Evolutionary conservation across 176 grass and related monocot genomes (phyloP).

Genomic region (Cocos nucifera): DNA sequence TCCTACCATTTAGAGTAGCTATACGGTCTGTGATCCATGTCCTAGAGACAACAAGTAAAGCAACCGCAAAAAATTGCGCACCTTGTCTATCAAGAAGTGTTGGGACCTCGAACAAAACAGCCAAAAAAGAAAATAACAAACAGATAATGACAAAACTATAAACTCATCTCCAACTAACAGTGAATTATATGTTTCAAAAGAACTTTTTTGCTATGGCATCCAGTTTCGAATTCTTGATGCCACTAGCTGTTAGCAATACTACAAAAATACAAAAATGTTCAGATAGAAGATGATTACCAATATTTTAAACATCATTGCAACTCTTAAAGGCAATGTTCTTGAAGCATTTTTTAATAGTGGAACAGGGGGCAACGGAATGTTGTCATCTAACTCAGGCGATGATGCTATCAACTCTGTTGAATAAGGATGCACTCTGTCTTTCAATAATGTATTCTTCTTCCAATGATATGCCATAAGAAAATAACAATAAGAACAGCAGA

Average conservation of each 20-base stretch:
- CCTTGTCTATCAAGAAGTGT: constrained; percentile 94
- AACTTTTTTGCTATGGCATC: too few relatives aligned
- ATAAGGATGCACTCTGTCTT: constrained; percentile 53
- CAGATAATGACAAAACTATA: too few relatives aligned
- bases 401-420: constrained; percentile 56
- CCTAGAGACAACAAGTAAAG: constrained; percentile 86
- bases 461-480: constrained; percentile 4
- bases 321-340: constrained; percentile 59
- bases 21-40: constrained; percentile 98
- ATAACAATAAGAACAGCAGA: too few relatives aligned
- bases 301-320: constrained; percentile 85
- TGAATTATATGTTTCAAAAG: too few relatives aligned
- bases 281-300: constrained; percentile 37
- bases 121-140: constrained; percentile 16
- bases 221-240: too few relatives aligned
- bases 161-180: too few relatives aligned
- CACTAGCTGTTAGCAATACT: too few relatives aligned
- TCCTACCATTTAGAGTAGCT: constrained; percentile 87
- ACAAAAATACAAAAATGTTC: too few relatives aligned
- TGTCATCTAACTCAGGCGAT: constrained; percentile 36
- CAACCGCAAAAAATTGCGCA: constrained; percentile 75
- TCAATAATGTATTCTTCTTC: constrained; percentile 54
- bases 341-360: constrained; percentile 49
- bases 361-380: constrained; percentile 25
- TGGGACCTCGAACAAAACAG: constrained; percentile 50